These are phyloP conservation scores for Vanilla planifolia DNA, from an alignment of 106 monocot species.

Conservation along the genomic window DNA sequence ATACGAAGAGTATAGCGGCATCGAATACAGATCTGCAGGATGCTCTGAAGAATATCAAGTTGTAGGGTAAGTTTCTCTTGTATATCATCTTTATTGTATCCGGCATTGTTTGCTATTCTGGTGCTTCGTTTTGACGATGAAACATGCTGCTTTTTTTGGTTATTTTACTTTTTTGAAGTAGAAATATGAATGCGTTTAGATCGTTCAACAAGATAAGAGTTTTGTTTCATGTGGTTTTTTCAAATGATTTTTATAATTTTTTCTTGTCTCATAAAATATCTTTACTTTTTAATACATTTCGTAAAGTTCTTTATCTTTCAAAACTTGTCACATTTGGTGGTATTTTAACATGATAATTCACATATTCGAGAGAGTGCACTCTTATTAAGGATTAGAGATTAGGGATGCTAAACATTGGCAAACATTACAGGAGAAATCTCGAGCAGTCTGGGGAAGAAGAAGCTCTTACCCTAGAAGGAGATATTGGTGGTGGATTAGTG, in stretches of 20 bases:
- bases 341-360: too few relatives aligned
- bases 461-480: slow-evolving; percentile 78
- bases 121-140: not conserved
- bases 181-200: too few relatives aligned
- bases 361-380: too few relatives aligned
- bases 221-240: too few relatives aligned
- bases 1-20: slow-evolving; percentile 94
- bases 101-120: not conserved
- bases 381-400: too few relatives aligned
- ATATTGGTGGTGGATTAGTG: slow-evolving; percentile 90
- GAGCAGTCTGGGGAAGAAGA: slow-evolving; percentile 79
- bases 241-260: too few relatives aligned
- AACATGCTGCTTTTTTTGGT: not conserved
- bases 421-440: slow-evolving; percentile 42
- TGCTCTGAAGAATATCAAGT: slow-evolving; percentile 85
- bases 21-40: slow-evolving; percentile 90
- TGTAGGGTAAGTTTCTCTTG: slow-evolving; percentile 34
- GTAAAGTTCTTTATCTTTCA: too few relatives aligned
- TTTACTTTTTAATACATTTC: too few relatives aligned
- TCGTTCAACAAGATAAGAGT: too few relatives aligned
- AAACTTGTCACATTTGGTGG: too few relatives aligned
- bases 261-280: too few relatives aligned
- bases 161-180: not conserved
- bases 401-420: not conserved
- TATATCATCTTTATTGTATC: not conserved